These are phyloP conservation scores for Gossypium davidsonii DNA, from an alignment of 441 rosid species.

Conservation along the genomic window DNA sequence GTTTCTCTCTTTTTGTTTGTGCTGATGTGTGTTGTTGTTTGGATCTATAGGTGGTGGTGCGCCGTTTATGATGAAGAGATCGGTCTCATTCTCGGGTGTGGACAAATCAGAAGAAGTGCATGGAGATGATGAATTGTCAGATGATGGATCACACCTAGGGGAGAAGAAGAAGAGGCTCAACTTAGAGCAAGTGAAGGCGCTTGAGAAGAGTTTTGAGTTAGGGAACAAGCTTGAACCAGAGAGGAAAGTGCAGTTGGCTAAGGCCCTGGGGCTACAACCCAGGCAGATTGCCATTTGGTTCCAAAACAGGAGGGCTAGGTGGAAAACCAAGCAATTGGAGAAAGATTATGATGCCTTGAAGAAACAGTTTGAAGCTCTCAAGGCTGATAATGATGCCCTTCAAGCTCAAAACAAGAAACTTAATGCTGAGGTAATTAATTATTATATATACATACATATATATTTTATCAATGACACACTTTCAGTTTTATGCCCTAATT, in stretches of 20 bases:
- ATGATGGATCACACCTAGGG: constrained; percentile 81
- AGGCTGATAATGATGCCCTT: constrained; percentile 78
- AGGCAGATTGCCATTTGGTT: constrained; percentile 95
- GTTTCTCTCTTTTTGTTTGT: neutral
- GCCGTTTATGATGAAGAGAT: constrained; percentile 71
- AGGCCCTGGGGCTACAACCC: constrained; percentile 79
- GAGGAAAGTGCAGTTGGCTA: constrained; percentile 84
- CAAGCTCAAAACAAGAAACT: constrained; percentile 78
- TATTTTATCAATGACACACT: neutral
- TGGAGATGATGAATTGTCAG: constrained; percentile 85
- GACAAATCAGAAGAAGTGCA: constrained; percentile 51
- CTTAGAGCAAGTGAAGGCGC: constrained; percentile 80
- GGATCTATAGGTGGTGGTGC: constrained; percentile 42
- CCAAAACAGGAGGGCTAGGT: constrained; percentile 91
- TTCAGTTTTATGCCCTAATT: neutral
- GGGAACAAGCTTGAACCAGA: constrained; percentile 97
- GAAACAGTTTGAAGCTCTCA: constrained; percentile 69
- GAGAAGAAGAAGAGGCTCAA: constrained; percentile 96
- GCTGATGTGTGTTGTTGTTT: neutral
- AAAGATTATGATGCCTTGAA: constrained; percentile 69
- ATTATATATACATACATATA: no score
- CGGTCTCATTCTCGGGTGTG: constrained; percentile 66
- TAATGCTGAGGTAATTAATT: constrained; percentile 49
- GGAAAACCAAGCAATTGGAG: constrained; percentile 95
- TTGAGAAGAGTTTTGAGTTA: constrained; percentile 84